phyloP scores from a whole-genome alignment of 495 filamentous ascomycete genomes.

The Aspergillus kassunensis region DNA sequence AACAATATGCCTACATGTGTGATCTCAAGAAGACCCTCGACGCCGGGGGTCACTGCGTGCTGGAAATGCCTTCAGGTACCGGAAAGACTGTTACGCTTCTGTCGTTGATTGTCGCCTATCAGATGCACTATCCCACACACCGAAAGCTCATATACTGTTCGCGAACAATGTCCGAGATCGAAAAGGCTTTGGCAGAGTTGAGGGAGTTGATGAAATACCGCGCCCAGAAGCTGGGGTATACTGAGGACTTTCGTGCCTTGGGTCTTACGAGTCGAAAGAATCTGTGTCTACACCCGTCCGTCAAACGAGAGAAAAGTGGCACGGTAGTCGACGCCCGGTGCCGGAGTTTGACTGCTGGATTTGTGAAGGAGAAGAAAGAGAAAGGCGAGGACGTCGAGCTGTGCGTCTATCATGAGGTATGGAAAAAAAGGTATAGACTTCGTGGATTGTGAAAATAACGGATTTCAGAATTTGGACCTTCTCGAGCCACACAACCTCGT shows the following conservation, averaged over 20 bases:
- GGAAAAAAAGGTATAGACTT: slow-evolving; percentile 16
- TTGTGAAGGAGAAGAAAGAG: slow-evolving; percentile 95
- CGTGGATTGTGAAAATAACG: slow-evolving; percentile 14
- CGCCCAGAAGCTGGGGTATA: slow-evolving; percentile 73
- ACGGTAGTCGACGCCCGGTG: slow-evolving; percentile 90
- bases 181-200: slow-evolving; percentile 92
- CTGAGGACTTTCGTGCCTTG: slow-evolving; percentile 89
- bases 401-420: slow-evolving; percentile 90
- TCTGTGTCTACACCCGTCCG: slow-evolving; percentile 89
- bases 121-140: slow-evolving; percentile 84
- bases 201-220: slow-evolving; percentile 93
- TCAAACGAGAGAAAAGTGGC: slow-evolving; percentile 93
- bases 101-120: slow-evolving; percentile 94
- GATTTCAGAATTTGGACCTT: slow-evolving; percentile 75
- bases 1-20: slow-evolving; percentile 99
- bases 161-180: slow-evolving; percentile 61
- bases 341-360: slow-evolving; percentile 91
- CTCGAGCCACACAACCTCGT: slow-evolving; percentile 93
- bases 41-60: slow-evolving; percentile 90
- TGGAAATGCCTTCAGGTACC: slow-evolving; percentile 99
- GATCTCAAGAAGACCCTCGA: slow-evolving; percentile 97
- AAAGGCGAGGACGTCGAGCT: slow-evolving; percentile 89
- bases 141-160: slow-evolving; percentile 98
- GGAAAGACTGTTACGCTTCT: slow-evolving; percentile 96
- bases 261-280: slow-evolving; percentile 97